Evolutionary conservation across 768 basidiomycete species (phyloP).

Genomic region (Leucocoprinus birnbaumii): DNA sequence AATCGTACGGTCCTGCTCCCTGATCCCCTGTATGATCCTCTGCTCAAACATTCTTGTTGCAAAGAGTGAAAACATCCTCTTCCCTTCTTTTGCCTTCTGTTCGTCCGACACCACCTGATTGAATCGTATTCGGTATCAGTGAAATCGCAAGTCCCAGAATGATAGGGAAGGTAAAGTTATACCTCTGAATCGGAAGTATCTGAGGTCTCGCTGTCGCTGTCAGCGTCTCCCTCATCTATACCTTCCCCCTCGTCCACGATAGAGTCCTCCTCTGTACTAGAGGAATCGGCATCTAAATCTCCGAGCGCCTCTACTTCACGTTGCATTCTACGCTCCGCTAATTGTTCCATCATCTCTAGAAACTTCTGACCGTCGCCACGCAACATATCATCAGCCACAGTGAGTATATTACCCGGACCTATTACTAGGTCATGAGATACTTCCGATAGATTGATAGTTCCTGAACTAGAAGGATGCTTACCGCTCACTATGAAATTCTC

Average conservation of each 20-base stretch:
- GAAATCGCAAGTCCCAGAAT: too few species aligned
- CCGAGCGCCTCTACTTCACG: constrained; percentile 68
- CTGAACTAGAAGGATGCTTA: constrained; percentile 27
- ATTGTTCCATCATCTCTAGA: constrained; percentile 99
- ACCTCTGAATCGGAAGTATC: not conserved
- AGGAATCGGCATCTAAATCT: constrained; percentile 44
- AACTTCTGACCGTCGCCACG: constrained; percentile 99
- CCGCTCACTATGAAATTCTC: constrained; percentile 84
- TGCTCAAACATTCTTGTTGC: constrained; percentile 99
- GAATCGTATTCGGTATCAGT: constrained; percentile 1
- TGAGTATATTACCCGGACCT: constrained; percentile 93
- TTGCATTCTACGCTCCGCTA: constrained; percentile 91
- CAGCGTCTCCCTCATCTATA: constrained; percentile 53
- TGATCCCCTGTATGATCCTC: constrained; percentile 92
- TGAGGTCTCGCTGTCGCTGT: constrained; percentile 47
- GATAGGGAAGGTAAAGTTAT: constrained; percentile 22
- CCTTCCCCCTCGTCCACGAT: constrained; percentile 46
- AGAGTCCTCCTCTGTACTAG: too few species aligned
- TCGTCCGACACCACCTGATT: constrained; percentile 85
- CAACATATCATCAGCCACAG: constrained; percentile 96
- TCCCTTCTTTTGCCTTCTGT: constrained; percentile 99
- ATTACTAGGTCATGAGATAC: constrained; percentile 7
- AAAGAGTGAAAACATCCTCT: constrained; percentile 99
- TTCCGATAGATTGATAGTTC: too few species aligned
- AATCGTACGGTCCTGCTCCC: constrained; percentile 94